phyloP scores from a whole-genome alignment of 176 grass and related monocot genomes.

The Puccinellia tenuiflora region DNA sequence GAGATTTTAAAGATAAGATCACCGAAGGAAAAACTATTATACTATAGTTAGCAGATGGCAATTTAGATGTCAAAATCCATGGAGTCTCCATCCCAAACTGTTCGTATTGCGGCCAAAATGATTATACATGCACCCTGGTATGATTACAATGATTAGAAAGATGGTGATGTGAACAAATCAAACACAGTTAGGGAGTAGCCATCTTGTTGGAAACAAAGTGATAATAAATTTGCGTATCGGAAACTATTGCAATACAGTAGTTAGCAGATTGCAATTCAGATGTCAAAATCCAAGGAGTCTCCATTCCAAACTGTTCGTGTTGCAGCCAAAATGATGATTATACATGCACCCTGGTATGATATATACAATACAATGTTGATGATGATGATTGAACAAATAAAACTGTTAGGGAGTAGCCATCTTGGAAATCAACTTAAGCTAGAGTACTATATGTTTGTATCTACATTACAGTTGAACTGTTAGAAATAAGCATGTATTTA shows the following conservation, averaged over 20 bases:
- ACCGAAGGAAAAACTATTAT: too few relatives aligned
- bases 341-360: slow-evolving; percentile 4
- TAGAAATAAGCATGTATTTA: neutral
- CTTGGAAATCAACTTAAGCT: slow-evolving; percentile 13
- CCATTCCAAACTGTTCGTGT: neutral
- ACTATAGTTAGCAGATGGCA: neutral
- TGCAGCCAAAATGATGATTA: neutral
- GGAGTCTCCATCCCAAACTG: slow-evolving; percentile 4
- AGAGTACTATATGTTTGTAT: neutral
- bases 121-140: slow-evolving; percentile 3
- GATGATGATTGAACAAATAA: slow-evolving; percentile 20
- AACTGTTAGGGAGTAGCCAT: slow-evolving; percentile 29
- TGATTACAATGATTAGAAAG: neutral
- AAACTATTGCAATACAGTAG: neutral
- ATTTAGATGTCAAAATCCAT: slow-evolving; percentile 7
- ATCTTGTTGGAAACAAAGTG: neutral
- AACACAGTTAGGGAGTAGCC: slow-evolving; percentile 26
- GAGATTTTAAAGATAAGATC: neutral
- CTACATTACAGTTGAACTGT: neutral
- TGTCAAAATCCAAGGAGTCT: slow-evolving; percentile 10
- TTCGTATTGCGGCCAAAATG: neutral
- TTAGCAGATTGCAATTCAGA: neutral
- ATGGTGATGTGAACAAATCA: slow-evolving; percentile 20
- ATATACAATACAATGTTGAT: neutral
- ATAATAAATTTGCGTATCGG: neutral